These are phyloP conservation scores for Ocimum tenuiflorum DNA, from an alignment of 257 asterid species.

Conservation along the genomic window DNA sequence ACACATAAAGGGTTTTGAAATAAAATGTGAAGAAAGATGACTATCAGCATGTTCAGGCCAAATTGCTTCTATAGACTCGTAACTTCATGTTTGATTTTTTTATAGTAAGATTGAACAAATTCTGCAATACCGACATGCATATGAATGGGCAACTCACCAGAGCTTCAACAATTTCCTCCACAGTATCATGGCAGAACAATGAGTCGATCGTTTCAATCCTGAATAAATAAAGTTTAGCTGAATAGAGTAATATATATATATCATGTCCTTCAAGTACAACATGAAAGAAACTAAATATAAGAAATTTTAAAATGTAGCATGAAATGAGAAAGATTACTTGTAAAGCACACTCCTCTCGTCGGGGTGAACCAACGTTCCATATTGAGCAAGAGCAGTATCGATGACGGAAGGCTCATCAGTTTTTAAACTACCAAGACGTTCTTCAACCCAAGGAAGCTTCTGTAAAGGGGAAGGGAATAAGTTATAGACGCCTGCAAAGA, in stretches of 20 bases:
- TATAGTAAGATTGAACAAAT: not conserved
- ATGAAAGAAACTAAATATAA: not conserved
- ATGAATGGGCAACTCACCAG: constrained; percentile 47
- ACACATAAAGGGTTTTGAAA: not conserved
- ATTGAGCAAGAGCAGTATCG: constrained; percentile 79
- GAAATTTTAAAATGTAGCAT: constrained; percentile 8
- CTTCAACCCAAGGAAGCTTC: constrained; percentile 95
- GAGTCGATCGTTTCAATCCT: constrained; percentile 73
- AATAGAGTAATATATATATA: not conserved
- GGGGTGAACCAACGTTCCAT: constrained; percentile 85
- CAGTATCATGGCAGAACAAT: constrained; percentile 61
- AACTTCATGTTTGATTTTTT: not conserved
- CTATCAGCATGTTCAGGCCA: not conserved
- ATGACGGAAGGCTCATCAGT: constrained; percentile 82
- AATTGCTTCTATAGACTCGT: not conserved
- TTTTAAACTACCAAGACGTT: constrained; percentile 73
- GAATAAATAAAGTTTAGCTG: constrained; percentile 19
- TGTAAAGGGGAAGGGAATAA: constrained; percentile 26
- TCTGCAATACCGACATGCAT: not conserved
- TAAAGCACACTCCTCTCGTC: constrained; percentile 58
- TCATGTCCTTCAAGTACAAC: not conserved
- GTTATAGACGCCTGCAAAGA: not conserved
- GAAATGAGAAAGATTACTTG: constrained; percentile 41
- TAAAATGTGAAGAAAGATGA: not conserved
- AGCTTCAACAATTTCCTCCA: constrained; percentile 85